A percentile compares a stretch with the other conserved stretches of the same genome.
These are phyloP conservation scores for Kregervanrija delftensis DNA, from an alignment of 805 yeast species.

Conservation along the genomic window DNA sequence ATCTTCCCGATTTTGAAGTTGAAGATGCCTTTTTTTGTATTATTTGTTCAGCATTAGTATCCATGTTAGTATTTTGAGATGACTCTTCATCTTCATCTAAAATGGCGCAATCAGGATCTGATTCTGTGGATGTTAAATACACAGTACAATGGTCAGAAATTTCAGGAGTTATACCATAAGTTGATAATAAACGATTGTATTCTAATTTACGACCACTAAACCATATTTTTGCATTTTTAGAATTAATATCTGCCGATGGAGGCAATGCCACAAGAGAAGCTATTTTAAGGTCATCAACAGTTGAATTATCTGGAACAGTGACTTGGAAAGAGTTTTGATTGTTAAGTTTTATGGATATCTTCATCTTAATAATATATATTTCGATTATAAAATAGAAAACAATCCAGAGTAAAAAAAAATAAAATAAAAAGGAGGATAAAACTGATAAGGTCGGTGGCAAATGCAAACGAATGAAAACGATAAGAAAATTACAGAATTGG, in stretches of 20 bases:
- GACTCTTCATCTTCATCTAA: slow-evolving; percentile 12
- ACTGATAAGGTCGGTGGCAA: slow-evolving; percentile 1
- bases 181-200: slow-evolving; percentile 15
- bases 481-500: no score
- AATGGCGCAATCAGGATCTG: slow-evolving; percentile 10
- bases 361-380: slow-evolving; percentile 30
- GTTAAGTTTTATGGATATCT: slow-evolving; percentile 36
- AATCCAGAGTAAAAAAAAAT: not conserved
- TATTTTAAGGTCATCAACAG: slow-evolving; percentile 43
- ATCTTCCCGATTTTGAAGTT: slow-evolving; percentile 3
- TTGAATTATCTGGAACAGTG: slow-evolving; percentile 45
- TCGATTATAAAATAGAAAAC: not conserved
- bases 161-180: slow-evolving; percentile 23
- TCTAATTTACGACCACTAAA: slow-evolving; percentile 29
- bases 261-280: slow-evolving; percentile 38
- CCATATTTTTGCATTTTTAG: slow-evolving; percentile 22
- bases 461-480: not conserved
- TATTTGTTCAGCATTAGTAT: not conserved
- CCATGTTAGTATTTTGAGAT: not conserved
- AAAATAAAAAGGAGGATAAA: not conserved
- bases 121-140: not conserved
- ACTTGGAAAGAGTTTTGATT: slow-evolving; percentile 31
- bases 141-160: slow-evolving; percentile 18
- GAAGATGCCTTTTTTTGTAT: slow-evolving; percentile 3
- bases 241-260: slow-evolving; percentile 9